Percentiles rank a stretch among this genome's conserved stretches.
Conservation (phyloP, 305 asterid species). For the Fraxinus albicans region DNA sequence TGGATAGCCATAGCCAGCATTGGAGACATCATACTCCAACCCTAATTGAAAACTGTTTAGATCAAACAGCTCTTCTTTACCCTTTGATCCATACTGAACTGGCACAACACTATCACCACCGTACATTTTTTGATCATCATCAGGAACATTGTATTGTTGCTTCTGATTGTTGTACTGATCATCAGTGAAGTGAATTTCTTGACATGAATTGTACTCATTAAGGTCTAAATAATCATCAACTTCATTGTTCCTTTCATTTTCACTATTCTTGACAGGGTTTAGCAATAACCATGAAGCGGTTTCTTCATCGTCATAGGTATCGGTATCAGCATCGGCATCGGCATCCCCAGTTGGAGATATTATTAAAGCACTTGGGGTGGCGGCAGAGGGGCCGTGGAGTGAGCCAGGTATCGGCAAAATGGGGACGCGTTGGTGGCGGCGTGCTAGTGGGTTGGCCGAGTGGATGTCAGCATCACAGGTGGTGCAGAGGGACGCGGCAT, state of each 20-base stretch:
- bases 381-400: conserved; percentile 27
- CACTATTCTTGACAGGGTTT: conserved; percentile 39
- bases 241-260: conserved; percentile 24
- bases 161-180: conserved; percentile 27
- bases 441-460: conserved; percentile 48
- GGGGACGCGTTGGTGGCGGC: conserved; percentile 61
- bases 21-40: conserved; percentile 42
- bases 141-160: conserved; percentile 26
- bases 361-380: conserved; percentile 12
- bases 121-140: conserved; percentile 25
- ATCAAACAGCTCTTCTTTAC: conserved; percentile 30
- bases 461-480: conserved; percentile 47
- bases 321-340: neutral
- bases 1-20: conserved; percentile 42
- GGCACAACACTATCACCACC: conserved; percentile 60
- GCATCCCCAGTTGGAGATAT: conserved; percentile 6
- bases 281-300: conserved; percentile 64
- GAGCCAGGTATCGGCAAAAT: conserved; percentile 41
- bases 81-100: conserved; percentile 27
- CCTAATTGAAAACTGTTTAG: conserved; percentile 41
- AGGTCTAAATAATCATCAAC: conserved; percentile 63
- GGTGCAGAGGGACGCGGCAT: conserved; percentile 50
- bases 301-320: conserved; percentile 41
- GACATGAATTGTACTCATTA: conserved; percentile 42
- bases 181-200: conserved; percentile 33